Conservation (phyloP, 148 eudicot species). For the Heliamphora exappendiculata region DNA sequence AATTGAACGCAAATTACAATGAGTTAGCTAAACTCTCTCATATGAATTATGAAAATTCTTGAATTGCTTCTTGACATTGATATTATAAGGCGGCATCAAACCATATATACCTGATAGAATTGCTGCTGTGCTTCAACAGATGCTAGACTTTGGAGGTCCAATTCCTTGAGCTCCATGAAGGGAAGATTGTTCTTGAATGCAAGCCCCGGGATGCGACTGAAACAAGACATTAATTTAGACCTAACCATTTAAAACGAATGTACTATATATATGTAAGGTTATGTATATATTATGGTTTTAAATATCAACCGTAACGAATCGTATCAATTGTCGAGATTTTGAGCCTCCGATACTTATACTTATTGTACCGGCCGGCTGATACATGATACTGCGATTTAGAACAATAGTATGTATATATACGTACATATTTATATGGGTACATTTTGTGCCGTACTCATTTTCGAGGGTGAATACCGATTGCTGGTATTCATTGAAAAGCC, state of each 20-base stretch:
- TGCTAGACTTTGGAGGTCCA: conserved; percentile 45
- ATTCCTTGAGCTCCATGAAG: conserved; percentile 41
- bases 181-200: conserved; percentile 52
- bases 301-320: too few species aligned
- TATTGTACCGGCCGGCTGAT: too few species aligned
- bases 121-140: conserved; percentile 42
- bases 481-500: conserved; percentile 48
- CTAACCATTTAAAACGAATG: neutral
- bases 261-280: neutral
- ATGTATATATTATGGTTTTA: too few species aligned
- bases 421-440: neutral
- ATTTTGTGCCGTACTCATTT: conserved; percentile 16
- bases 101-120: conserved; percentile 52
- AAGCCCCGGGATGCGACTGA: conserved; percentile 64
- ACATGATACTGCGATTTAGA: too few species aligned
- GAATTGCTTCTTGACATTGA: neutral
- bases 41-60: neutral
- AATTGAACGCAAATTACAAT: neutral
- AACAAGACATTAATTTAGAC: too few species aligned
- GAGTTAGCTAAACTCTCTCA: neutral
- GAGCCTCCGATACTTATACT: too few species aligned
- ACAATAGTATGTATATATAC: too few species aligned
- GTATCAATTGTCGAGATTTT: too few species aligned
- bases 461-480: conserved; percentile 11
- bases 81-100: neutral